phyloP scores from a whole-genome alignment of 257 asterid genomes.

The Jasminum sambac region DNA sequence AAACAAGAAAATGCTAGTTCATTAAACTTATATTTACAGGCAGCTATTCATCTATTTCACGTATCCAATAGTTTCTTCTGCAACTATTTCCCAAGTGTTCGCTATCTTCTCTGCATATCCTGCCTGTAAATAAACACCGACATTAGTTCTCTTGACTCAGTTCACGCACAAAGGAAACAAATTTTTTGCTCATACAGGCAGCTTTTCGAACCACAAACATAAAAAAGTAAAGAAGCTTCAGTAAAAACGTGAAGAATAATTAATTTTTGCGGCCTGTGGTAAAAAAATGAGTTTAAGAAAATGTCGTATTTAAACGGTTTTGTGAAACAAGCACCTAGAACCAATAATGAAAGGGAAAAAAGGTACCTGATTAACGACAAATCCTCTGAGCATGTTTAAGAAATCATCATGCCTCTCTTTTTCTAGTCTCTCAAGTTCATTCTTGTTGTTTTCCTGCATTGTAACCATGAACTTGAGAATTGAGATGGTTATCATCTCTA shows the following conservation, averaged over 20 bases:
- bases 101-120: conserved; percentile 98
- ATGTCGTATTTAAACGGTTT: background rate
- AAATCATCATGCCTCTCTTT: conserved; percentile 84
- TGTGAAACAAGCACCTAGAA: background rate
- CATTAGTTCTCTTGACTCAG: conserved; percentile 9
- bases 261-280: no score
- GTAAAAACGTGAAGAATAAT: no score
- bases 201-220: background rate
- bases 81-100: conserved; percentile 78
- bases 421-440: conserved; percentile 87
- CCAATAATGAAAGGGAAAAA: background rate
- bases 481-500: background rate
- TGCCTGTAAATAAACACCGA: conserved; percentile 51
- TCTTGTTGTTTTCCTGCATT: conserved; percentile 83
- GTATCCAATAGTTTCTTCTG: conserved; percentile 77
- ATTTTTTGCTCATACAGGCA: background rate
- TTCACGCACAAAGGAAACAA: background rate
- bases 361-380: conserved; percentile 86
- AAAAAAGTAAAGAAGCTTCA: no score
- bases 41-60: conserved; percentile 31
- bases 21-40: conserved; percentile 27
- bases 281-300: no score
- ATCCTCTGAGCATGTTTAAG: conserved; percentile 85
- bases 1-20: conserved; percentile 1
- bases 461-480: conserved; percentile 1